Evolutionary conservation across 1,284 basidiomycete genomes (phyloP).

Genomic region (Ceratobasidium papillatum): DNA sequence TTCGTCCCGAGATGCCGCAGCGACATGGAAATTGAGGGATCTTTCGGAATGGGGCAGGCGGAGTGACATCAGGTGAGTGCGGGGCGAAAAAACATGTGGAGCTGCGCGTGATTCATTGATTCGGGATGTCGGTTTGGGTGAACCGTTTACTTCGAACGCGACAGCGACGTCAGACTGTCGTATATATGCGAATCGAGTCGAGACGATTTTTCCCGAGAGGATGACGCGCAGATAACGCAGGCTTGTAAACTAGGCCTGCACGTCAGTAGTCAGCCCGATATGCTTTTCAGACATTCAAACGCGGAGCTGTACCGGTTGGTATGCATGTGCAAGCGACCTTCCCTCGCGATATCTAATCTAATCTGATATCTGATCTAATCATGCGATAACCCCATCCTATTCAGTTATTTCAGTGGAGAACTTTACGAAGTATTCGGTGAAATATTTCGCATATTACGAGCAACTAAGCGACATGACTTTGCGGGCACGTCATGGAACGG

Average conservation of each 20-base stretch:
- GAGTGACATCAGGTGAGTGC: conserved; percentile 28
- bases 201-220: not conserved
- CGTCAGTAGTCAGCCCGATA: not conserved
- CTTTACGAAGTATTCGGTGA: too few relatives aligned
- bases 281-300: not conserved
- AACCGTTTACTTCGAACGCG: not conserved
- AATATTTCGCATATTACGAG: too few relatives aligned
- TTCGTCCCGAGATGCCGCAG: conserved; percentile 28
- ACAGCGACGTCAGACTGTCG: conserved; percentile 10
- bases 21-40: conserved; percentile 24
- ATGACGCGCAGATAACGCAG: not conserved
- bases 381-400: too few relatives aligned
- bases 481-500: too few relatives aligned
- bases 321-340: conserved; percentile 6
- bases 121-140: too few relatives aligned
- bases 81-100: conserved; percentile 27
- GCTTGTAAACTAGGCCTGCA: not conserved
- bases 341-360: conserved; percentile 4
- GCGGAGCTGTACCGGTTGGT: conserved; percentile 7
- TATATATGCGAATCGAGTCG: not conserved
- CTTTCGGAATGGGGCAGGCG: conserved; percentile 26
- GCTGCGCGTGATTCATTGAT: conserved; percentile 11
- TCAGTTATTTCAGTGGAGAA: too few relatives aligned
- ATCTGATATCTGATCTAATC: conserved; percentile 22
- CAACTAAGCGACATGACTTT: too few relatives aligned